Base-by-base conservation (phyloP, 2,329 filamentous ascomycete genomes). In the Diaporthe batatas region DNA sequence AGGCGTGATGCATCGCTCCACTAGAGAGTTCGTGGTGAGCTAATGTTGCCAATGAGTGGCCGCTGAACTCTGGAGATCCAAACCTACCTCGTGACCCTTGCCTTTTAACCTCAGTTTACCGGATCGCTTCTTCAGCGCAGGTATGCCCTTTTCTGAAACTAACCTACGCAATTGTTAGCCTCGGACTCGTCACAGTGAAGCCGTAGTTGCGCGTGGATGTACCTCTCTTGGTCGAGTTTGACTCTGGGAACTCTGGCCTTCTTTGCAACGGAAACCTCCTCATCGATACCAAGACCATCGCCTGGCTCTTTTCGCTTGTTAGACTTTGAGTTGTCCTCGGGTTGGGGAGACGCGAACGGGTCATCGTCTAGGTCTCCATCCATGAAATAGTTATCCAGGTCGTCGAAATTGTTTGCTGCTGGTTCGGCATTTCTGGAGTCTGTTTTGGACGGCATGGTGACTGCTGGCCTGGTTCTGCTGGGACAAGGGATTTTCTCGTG, bases 151-250 rank as follows among this genome's bases (percentile, higher is more conserved):
- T 25, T 92, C 88, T 4, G 94, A 96, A 1, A 98, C 86, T n/a
- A 98, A 84, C 76, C 94, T 95, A 36, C 7, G 21, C 6, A 44
- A 44, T n/a, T 34, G 51, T 80, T 49, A 77, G 76, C 58, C 55
- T n/a, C 6, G 73, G 11, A 23, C 32, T 5, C 59, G 1, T 70
- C 64, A 39, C 23, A 32, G 54, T 6, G 23, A 23, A 29, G 64
- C 8, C 23, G 6, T 42, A 70, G 25, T 23, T 72, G 36, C 67
- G 7, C 10, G 4, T 7, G 16, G 21, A 55, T 78, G 68, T 80
- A 94, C 92, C 91, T 90, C 12, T 89, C 85, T 77, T 98, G 94
- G 79, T 99, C 95, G 34, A 99, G 88, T 81, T 98, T 99, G 5
- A 96, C 92, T 71, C 91, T 87, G 1, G 95, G 94, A 0, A 81